These are phyloP conservation scores for Erythrobasidium hasegawianum DNA, from an alignment of 1,284 basidiomycete species.

Conservation along the genomic window DNA sequence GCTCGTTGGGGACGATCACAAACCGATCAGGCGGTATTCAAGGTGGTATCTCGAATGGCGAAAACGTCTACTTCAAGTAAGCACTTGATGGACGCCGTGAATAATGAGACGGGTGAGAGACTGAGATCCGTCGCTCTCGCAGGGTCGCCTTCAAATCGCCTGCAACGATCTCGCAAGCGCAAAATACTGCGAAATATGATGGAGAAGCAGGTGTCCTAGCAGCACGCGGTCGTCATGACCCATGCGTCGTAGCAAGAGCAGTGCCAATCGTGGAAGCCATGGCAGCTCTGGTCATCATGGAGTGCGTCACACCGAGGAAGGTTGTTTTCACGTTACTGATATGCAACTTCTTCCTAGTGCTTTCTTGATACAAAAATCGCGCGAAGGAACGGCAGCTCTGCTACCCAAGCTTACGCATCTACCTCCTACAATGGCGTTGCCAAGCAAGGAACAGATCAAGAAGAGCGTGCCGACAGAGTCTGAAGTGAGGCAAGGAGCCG, in stretches of 20 bases:
- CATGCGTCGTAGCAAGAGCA: slow-evolving; percentile 93
- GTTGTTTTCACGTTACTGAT: no score
- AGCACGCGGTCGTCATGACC: slow-evolving; percentile 71
- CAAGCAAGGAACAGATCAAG: slow-evolving; percentile 17
- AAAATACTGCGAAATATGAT: slow-evolving; percentile 87
- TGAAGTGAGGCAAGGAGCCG: slow-evolving; percentile 24
- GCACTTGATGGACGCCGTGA: no score
- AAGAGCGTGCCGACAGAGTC: slow-evolving; percentile 23
- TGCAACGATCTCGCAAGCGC: slow-evolving; percentile 91
- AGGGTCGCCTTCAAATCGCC: slow-evolving; percentile 97
- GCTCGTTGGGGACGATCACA: slow-evolving; percentile 73
- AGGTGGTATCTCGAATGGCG: slow-evolving; percentile 96
- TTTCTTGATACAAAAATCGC: slow-evolving; percentile 77
- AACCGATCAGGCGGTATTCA: slow-evolving; percentile 98
- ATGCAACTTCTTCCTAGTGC: slow-evolving; percentile 56
- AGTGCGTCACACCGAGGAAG: slow-evolving; percentile 58
- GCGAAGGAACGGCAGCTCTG: slow-evolving; percentile 62
- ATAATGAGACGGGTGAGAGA: no score
- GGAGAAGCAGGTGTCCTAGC: slow-evolving; percentile 82
- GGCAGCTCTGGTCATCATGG: slow-evolving; percentile 94
- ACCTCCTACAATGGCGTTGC: slow-evolving; percentile 65
- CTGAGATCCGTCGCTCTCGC: no score
- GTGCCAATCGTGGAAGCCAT: slow-evolving; percentile 98
- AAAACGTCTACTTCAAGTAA: slow-evolving; percentile 94
- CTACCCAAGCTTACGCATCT: slow-evolving; percentile 75